Percentiles rank a stretch among this genome's conserved stretches.
Conservation (phyloP, 2,329 filamentous ascomycete species). For the Cladobotryum protrusum region DNA sequence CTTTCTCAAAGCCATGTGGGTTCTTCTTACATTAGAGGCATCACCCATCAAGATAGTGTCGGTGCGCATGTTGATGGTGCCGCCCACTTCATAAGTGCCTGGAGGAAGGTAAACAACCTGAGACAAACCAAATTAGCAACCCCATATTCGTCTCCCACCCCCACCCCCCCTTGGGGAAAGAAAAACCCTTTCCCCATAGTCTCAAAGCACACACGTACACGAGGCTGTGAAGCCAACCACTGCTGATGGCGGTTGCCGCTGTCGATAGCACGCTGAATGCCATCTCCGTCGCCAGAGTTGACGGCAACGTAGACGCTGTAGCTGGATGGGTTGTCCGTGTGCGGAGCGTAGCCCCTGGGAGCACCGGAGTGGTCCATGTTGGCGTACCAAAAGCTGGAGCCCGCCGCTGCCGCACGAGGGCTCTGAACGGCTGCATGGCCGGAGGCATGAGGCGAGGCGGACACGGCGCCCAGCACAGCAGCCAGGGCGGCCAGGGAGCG, state of each 20-base stretch:
- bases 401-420: neutral
- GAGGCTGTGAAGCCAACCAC: conserved; percentile 39
- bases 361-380: conserved; percentile 34
- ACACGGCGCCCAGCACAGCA: conserved; percentile 13
- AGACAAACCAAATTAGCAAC: no score
- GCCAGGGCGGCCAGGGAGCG: conserved; percentile 11
- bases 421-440: neutral
- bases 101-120: conserved; percentile 30
- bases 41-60: conserved; percentile 42
- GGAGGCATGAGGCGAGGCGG: conserved; percentile 13
- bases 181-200: no score
- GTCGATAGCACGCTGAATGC: conserved; percentile 35
- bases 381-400: conserved; percentile 35
- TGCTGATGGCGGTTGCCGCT: conserved; percentile 26
- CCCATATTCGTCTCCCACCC: no score
- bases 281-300: conserved; percentile 28
- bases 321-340: conserved; percentile 28
- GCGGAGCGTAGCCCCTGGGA: conserved; percentile 33
- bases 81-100: conserved; percentile 34
- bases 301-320: conserved; percentile 36
- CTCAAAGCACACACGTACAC: conserved; percentile 18
- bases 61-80: conserved; percentile 36
- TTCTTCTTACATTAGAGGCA: conserved; percentile 26
- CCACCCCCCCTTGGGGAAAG: no score
- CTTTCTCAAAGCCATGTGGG: no score